These are phyloP conservation scores for Candida sanyaensis DNA, from an alignment of 1,139 yeast species.

Conservation along the genomic window DNA sequence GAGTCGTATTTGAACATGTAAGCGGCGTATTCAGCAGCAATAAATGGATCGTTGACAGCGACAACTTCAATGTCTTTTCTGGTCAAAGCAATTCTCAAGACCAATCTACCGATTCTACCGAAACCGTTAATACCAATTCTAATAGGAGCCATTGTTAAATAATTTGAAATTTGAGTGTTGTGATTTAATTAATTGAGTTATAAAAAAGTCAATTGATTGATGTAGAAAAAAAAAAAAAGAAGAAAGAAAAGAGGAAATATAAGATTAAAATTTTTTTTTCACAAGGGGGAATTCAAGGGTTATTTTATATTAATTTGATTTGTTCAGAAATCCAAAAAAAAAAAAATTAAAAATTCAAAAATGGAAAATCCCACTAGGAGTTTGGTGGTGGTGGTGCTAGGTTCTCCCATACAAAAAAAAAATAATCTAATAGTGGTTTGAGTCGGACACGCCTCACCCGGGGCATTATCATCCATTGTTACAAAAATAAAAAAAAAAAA, in stretches of 20 bases:
- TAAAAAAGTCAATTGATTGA: slow-evolving; percentile 10
- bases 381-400: neutral
- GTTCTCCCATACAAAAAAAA: neutral
- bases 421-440: neutral
- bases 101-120: slow-evolving; percentile 90
- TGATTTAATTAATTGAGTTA: slow-evolving; percentile 6
- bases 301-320: slow-evolving; percentile 3
- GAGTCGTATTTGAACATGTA: slow-evolving; percentile 90
- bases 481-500: too few species aligned
- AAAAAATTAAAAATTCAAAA: too few species aligned
- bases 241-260: slow-evolving; percentile 1
- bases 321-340: too few species aligned
- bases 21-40: slow-evolving; percentile 79
- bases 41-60: slow-evolving; percentile 84
- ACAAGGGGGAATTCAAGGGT: slow-evolving; percentile 7
- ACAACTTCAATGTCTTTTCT: slow-evolving; percentile 75
- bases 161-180: slow-evolving; percentile 5
- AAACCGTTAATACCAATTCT: slow-evolving; percentile 83
- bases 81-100: slow-evolving; percentile 72
- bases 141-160: slow-evolving; percentile 32
- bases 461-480: slow-evolving; percentile 8
- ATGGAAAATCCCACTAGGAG: too few species aligned
- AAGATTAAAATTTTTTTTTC: neutral
- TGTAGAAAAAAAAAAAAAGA: slow-evolving; percentile 5
- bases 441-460: slow-evolving; percentile 6